These are phyloP conservation scores for Fragilaria crotonensis DNA, from an alignment of 108 stramenopile genomes.

Conservation along the genomic window DNA sequence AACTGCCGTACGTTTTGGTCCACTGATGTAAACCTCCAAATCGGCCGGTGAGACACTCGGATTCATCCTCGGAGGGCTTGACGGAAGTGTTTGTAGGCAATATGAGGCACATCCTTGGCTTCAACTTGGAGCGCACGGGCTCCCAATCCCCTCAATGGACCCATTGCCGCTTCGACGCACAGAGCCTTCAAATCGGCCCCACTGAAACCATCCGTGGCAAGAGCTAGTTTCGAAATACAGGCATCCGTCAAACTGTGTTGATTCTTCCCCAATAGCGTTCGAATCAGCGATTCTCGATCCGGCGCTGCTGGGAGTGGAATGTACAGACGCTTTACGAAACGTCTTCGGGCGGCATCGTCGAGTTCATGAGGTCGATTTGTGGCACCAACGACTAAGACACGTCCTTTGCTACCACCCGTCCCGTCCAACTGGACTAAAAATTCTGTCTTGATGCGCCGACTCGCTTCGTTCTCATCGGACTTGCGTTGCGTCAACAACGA, in stretches of 20 bases:
- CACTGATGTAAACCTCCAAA: constrained; percentile 67
- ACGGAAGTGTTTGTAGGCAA: constrained; percentile 84
- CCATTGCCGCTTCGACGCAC: constrained; percentile 93
- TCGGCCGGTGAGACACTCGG: constrained; percentile 87
- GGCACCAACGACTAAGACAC: constrained; percentile 95
- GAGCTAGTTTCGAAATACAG: constrained; percentile 68
- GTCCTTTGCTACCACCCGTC: constrained; percentile 62
- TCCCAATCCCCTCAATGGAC: constrained; percentile 83
- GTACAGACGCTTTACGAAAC: constrained; percentile 89
- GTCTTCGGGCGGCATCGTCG: constrained; percentile 97
- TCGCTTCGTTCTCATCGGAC: constrained; percentile 92
- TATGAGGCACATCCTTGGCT: constrained; percentile 81
- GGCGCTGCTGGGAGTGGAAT: constrained; percentile 88
- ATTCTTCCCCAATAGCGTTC: constrained; percentile 79
- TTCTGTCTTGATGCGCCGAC: constrained; percentile 90
- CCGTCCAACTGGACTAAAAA: constrained; percentile 93
- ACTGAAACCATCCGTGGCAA: constrained; percentile 81
- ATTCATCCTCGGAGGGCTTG: constrained; percentile 60
- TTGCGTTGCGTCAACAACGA: constrained; percentile 88
- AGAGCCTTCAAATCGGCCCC: constrained; percentile 92
- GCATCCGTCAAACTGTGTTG: constrained; percentile 51
- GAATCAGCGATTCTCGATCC: constrained; percentile 71
- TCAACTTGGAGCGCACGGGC: constrained; percentile 48
- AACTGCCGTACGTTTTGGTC: constrained; percentile 67
- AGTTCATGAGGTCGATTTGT: constrained; percentile 98